Evolutionary conservation across 108 stramenopile species (phyloP).

Genomic region (Skeletonema menzelii): DNA sequence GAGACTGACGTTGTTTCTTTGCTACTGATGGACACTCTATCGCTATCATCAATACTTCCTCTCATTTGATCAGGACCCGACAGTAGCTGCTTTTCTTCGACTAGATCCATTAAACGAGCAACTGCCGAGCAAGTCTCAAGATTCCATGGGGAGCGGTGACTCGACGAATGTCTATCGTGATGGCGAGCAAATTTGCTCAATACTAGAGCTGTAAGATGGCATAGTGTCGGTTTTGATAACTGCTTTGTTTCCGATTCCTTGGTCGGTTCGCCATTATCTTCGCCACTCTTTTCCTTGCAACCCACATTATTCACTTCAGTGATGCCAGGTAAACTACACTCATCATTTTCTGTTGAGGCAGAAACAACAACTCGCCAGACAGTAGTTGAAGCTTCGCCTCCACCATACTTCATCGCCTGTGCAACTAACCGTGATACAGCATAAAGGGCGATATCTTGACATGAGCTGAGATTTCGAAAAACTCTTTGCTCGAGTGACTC

Average conservation of each 20-base stretch:
- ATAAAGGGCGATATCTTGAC: slow-evolving; percentile 65
- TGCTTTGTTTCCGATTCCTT: neutral
- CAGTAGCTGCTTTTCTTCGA: slow-evolving; percentile 83
- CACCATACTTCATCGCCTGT: slow-evolving; percentile 78
- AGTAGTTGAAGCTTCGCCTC: slow-evolving; percentile 75
- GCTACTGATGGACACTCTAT: neutral
- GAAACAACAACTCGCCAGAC: slow-evolving; percentile 66
- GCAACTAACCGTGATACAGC: slow-evolving; percentile 64
- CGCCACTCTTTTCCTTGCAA: neutral
- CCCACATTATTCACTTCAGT: neutral
- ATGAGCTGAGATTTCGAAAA: slow-evolving; percentile 43
- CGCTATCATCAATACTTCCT: neutral
- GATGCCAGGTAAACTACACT: neutral
- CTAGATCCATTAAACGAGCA: slow-evolving; percentile 65
- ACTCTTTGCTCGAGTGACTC: slow-evolving; percentile 14
- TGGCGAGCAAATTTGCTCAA: slow-evolving; percentile 60
- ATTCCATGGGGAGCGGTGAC: slow-evolving; percentile 56
- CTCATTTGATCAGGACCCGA: slow-evolving; percentile 16
- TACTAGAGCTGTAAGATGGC: slow-evolving; percentile 71
- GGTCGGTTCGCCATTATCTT: neutral
- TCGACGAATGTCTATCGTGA: slow-evolving; percentile 63
- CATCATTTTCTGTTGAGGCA: slow-evolving; percentile 25
- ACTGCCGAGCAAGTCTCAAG: slow-evolving; percentile 65
- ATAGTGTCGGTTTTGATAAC: slow-evolving; percentile 49
- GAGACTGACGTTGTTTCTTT: slow-evolving; percentile 8